These are phyloP conservation scores for Pichia sp. DNA, from an alignment of 1,139 yeast genomes.

Conservation along the genomic window DNA sequence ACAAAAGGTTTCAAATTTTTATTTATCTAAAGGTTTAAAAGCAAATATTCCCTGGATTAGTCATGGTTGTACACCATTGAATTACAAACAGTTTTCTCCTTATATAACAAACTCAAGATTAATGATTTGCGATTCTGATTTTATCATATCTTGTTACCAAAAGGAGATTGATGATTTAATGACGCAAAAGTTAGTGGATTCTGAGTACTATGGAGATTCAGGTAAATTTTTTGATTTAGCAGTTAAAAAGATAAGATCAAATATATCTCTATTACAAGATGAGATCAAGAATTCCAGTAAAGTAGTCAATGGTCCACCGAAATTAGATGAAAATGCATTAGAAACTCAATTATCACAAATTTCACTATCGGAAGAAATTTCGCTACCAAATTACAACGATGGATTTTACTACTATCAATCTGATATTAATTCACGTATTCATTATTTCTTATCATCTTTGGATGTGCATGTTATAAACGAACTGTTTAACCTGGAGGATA, in stretches of 20 bases:
- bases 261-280: constrained; percentile 29
- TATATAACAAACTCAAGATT: constrained; percentile 48
- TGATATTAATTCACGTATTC: constrained; percentile 50
- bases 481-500: constrained; percentile 6
- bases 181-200: constrained; percentile 48
- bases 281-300: constrained; percentile 5
- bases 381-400: constrained; percentile 13
- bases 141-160: constrained; percentile 47
- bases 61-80: constrained; percentile 18
- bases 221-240: constrained; percentile 56
- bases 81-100: constrained; percentile 22
- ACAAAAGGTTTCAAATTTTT: constrained; percentile 41
- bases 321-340: not conserved
- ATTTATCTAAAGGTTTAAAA: constrained; percentile 16
- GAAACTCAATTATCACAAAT: constrained; percentile 28
- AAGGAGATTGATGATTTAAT: constrained; percentile 48
- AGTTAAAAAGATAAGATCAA: constrained; percentile 43
- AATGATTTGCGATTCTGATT: constrained; percentile 54
- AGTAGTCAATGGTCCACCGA: not conserved
- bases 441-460: constrained; percentile 66
- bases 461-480: constrained; percentile 54
- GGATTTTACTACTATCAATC: constrained; percentile 15
- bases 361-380: not conserved
- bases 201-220: constrained; percentile 51
- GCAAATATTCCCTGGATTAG: constrained; percentile 40